Evolutionary conservation across 2,329 filamentous ascomycete genomes (phyloP).

Genomic region (Aspergillus flavus): DNA sequence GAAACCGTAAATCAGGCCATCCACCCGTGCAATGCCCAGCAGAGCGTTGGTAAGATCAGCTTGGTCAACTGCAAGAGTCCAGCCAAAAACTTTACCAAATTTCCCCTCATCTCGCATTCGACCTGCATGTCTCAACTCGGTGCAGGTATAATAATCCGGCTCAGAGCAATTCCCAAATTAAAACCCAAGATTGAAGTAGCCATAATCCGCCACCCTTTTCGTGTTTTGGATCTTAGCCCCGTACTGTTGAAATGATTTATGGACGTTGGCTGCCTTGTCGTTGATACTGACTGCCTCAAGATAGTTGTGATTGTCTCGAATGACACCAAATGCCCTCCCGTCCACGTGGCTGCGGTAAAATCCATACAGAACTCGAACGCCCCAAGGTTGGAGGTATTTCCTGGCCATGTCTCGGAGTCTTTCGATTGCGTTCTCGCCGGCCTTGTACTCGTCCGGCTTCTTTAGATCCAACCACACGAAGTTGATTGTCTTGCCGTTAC

Average conservation of each 20-base stretch:
- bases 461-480: conserved; percentile 19
- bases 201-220: neutral
- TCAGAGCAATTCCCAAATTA: neutral
- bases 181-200: neutral
- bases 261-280: too few relatives aligned
- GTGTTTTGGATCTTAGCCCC: neutral
- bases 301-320: too few relatives aligned
- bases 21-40: neutral
- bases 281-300: too few relatives aligned
- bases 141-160: neutral
- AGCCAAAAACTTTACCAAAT: neutral
- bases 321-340: too few relatives aligned
- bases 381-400: conserved; percentile 15
- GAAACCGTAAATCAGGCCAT: conserved; percentile 8
- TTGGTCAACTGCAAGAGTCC: neutral
- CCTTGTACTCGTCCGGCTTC: conserved; percentile 16
- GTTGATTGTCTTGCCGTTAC: neutral
- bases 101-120: too few relatives aligned
- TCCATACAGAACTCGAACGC: conserved; percentile 19
- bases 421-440: conserved; percentile 12
- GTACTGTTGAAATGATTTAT: neutral
- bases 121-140: too few relatives aligned
- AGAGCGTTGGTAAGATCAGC: neutral
- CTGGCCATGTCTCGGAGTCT: conserved; percentile 15
- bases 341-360: conserved; percentile 1